Conservation (phyloP, 208 protist genomes). For the Leishmania major region DNA sequence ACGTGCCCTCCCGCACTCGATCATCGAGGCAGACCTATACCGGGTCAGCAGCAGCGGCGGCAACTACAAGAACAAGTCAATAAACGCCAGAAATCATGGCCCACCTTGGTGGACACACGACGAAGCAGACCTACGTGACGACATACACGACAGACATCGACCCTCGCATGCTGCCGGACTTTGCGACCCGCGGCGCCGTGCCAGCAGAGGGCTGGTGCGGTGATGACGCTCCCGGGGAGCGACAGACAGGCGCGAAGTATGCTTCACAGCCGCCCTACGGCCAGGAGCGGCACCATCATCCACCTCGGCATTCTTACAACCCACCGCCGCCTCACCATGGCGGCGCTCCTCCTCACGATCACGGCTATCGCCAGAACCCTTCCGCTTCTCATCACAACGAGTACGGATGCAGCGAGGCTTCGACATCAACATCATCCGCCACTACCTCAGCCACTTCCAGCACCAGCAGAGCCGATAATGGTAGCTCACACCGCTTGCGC, state of each 20-base stretch:
- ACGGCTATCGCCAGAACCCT: constrained; percentile 1
- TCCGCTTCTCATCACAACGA: constrained; percentile 4
- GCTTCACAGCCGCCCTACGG: not conserved
- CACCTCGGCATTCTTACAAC: not conserved
- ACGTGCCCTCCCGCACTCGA: not conserved
- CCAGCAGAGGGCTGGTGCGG: constrained; percentile 3
- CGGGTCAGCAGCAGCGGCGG: not conserved
- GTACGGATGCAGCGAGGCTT: not conserved
- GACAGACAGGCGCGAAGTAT: not conserved
- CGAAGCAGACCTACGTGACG: constrained; percentile 46
- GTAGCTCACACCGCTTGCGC: constrained; percentile 36
- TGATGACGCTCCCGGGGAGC: not conserved
- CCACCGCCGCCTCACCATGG: not conserved
- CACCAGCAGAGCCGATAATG: not conserved
- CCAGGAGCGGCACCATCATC: not conserved
- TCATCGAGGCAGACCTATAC: not conserved
- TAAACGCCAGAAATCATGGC: not conserved
- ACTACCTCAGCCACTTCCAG: not conserved
- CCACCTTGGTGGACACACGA: constrained; percentile 21
- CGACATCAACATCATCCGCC: constrained; percentile 6
- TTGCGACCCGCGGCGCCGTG: constrained; percentile 28
- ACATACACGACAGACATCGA: constrained; percentile 42
- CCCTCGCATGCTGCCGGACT: constrained; percentile 42
- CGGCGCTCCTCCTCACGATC: not conserved
- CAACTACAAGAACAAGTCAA: too few species aligned